phyloP scores from a whole-genome alignment of 495 filamentous ascomycete genomes.

The Penicillium robsamsonii region DNA sequence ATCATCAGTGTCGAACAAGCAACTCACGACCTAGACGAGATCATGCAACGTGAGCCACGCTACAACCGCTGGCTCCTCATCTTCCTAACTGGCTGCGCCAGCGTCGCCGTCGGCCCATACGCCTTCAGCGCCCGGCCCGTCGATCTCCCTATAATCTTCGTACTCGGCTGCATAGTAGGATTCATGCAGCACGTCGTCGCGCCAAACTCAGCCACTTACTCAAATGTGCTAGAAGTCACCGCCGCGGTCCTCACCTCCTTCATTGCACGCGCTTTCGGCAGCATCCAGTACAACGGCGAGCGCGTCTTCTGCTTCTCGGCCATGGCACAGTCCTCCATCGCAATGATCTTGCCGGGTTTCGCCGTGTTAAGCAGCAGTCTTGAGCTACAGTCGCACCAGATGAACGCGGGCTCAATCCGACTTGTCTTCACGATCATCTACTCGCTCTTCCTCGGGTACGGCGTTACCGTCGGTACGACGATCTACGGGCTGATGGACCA shows the following conservation, averaged over 20 bases:
- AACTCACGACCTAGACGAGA: conserved; percentile 59
- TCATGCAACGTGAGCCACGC: conserved; percentile 51
- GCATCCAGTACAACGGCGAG: conserved; percentile 50
- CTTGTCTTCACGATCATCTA: conserved; percentile 94
- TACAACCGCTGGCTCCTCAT: conserved; percentile 67
- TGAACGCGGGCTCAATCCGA: conserved; percentile 84
- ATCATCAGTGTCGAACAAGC: conserved; percentile 75
- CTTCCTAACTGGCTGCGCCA: conserved; percentile 75
- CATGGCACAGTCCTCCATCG: conserved; percentile 82
- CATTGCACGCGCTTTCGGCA: conserved; percentile 78
- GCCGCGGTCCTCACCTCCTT: conserved; percentile 81
- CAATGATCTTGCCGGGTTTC: conserved; percentile 85
- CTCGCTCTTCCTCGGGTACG: conserved; percentile 91
- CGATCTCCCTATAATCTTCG: conserved; percentile 80
- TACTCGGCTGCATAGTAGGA: conserved; percentile 79
- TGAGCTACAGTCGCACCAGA: conserved; percentile 78
- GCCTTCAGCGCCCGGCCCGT: conserved; percentile 79
- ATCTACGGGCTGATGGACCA: conserved; percentile 78
- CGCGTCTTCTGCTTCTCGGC: conserved; percentile 82
- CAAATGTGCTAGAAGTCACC: conserved; percentile 85
- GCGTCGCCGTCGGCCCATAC: conserved; percentile 75
- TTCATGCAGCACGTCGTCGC: conserved; percentile 74
- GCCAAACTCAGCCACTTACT: conserved; percentile 68
- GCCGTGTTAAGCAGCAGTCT: conserved; percentile 74
- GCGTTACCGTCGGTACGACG: conserved; percentile 88